Conservation (phyloP, 1,284 basidiomycete species). For the Trametes versicolor region DNA sequence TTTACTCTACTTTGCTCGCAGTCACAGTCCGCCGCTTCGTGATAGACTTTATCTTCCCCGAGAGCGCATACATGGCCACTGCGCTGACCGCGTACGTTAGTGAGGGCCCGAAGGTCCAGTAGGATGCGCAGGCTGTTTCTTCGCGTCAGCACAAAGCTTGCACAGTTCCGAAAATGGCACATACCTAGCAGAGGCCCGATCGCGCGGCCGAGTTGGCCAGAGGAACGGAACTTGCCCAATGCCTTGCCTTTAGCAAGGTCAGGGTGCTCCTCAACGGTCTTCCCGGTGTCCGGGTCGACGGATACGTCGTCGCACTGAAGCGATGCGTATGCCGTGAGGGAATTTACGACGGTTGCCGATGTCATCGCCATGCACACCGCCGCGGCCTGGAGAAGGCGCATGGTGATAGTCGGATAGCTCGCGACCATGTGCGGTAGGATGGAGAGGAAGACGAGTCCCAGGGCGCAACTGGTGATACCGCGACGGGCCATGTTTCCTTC, state of each 20-base stretch:
- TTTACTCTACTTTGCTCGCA: constrained; percentile 21
- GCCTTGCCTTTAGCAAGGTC: constrained; percentile 85
- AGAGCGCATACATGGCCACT: constrained; percentile 68
- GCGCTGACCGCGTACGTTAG: constrained; percentile 77
- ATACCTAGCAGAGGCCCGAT: constrained; percentile 86
- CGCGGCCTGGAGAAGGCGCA: constrained; percentile 74
- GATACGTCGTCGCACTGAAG: constrained; percentile 82
- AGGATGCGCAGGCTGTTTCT: constrained; percentile 77
- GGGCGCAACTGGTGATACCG: constrained; percentile 77
- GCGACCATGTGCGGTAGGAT: constrained; percentile 67
- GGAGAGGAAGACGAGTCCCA: constrained; percentile 76
- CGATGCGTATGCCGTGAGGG: constrained; percentile 87
- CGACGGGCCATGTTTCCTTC: constrained; percentile 83
- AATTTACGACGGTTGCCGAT: constrained; percentile 91
- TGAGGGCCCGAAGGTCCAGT: constrained; percentile 88
- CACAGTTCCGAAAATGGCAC: constrained; percentile 38
- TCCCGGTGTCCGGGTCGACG: constrained; percentile 64
- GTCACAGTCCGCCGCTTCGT: constrained; percentile 23
- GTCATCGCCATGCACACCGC: constrained; percentile 89
- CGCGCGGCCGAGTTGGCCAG: constrained; percentile 90
- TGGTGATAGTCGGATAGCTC: constrained; percentile 55
- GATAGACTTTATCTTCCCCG: constrained; percentile 58
- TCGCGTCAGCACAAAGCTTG: constrained; percentile 6
- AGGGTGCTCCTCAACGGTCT: constrained; percentile 63
- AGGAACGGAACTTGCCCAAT: constrained; percentile 85